Conservation (phyloP, 1,284 basidiomycete genomes). For the Moniliella sp. region DNA sequence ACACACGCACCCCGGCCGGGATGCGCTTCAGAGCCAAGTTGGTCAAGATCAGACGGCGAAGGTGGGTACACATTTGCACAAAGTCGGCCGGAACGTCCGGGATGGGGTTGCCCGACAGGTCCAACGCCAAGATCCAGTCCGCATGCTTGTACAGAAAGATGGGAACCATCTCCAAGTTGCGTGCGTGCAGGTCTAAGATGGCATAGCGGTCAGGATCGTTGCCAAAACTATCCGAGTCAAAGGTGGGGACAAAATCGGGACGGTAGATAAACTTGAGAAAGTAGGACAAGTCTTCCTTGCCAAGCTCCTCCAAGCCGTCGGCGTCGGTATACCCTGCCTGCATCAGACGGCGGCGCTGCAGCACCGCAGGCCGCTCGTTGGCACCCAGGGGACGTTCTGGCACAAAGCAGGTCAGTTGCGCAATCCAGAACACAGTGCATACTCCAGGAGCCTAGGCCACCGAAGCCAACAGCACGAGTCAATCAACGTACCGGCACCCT, state of each 20-base stretch:
- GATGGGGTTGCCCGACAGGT: constrained; percentile 82
- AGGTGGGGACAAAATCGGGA: constrained; percentile 43
- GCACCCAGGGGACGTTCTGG: constrained; percentile 34
- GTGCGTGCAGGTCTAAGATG: constrained; percentile 60
- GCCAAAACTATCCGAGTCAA: constrained; percentile 18
- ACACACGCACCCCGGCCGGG: constrained; percentile 60
- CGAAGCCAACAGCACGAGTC: neutral
- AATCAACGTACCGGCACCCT: constrained; percentile 8
- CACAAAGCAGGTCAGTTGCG: neutral
- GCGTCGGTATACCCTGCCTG: constrained; percentile 71
- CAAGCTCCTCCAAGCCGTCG: constrained; percentile 61
- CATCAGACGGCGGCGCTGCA: constrained; percentile 60
- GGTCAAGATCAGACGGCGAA: constrained; percentile 70
- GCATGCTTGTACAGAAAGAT: constrained; percentile 70
- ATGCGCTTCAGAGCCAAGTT: constrained; percentile 87
- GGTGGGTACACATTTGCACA: constrained; percentile 61
- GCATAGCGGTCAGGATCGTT: constrained; percentile 41
- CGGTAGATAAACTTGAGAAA: constrained; percentile 59
- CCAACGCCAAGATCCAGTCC: constrained; percentile 62
- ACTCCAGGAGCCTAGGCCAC: too few species aligned
- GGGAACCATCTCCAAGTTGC: constrained; percentile 70
- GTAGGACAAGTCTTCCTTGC: constrained; percentile 61
- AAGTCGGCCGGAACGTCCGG: constrained; percentile 90
- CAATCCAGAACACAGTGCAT: constrained; percentile 13
- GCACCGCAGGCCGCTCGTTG: constrained; percentile 62